phyloP scores from a whole-genome alignment of 2,329 filamentous ascomycete species.

The Tolypocladium album region DNA sequence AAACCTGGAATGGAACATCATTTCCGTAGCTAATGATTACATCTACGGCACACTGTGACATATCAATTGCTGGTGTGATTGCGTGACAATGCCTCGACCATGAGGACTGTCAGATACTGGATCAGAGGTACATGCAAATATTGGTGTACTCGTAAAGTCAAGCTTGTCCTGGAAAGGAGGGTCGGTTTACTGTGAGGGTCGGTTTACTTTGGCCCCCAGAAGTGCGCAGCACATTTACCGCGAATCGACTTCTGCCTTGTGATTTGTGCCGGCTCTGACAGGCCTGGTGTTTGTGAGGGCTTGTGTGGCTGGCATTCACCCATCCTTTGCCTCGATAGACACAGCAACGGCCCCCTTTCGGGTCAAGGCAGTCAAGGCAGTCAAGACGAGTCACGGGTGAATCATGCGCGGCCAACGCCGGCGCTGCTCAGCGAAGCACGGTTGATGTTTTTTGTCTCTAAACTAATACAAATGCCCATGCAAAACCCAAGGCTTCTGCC shows the following conservation, averaged over 20 bases:
- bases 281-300: neutral
- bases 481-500: neutral
- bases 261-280: neutral
- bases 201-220: neutral
- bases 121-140: neutral
- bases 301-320: too few relatives aligned
- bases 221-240: neutral
- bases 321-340: neutral
- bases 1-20: constrained; percentile 19
- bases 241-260: neutral
- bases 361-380: neutral
- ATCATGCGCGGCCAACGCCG: neutral
- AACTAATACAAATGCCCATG: constrained; percentile 2
- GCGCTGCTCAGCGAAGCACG: neutral
- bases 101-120: neutral
- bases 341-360: constrained; percentile 1
- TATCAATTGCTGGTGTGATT: neutral
- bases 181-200: too few relatives aligned
- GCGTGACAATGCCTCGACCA: neutral
- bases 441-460: neutral
- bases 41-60: neutral
- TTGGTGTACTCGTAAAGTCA: neutral
- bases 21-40: constrained; percentile 9
- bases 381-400: neutral
- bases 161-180: neutral